Evolutionary conservation across 371 early-diverging fungal species (phyloP).

Genomic region (Fennellomyces sp.): DNA sequence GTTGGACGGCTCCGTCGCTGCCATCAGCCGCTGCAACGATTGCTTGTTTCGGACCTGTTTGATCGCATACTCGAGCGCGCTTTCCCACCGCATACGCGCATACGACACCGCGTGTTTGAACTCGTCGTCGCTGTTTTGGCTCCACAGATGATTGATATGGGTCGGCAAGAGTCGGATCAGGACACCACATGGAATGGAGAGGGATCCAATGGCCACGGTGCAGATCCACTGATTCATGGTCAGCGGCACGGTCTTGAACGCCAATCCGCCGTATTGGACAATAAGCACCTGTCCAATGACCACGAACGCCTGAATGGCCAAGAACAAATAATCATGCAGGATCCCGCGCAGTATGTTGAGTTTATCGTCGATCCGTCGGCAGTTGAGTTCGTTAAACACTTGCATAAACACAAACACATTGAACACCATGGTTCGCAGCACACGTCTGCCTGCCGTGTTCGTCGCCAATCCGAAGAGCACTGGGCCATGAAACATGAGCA

Average conservation of each 20-base stretch:
- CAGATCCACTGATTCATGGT: slow-evolving; percentile 73
- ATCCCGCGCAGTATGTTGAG: slow-evolving; percentile 82
- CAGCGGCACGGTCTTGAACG: slow-evolving; percentile 77
- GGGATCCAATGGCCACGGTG: slow-evolving; percentile 68
- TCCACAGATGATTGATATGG: slow-evolving; percentile 29
- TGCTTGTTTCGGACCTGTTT: slow-evolving; percentile 2
- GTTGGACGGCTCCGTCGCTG: slow-evolving; percentile 3
- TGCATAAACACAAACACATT: slow-evolving; percentile 76
- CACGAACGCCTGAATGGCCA: slow-evolving; percentile 66
- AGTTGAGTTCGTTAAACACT: slow-evolving; percentile 77
- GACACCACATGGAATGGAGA: slow-evolving; percentile 80
- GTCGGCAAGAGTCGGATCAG: slow-evolving; percentile 68
- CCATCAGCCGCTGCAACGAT: background rate
- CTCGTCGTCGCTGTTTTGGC: slow-evolving; percentile 46
- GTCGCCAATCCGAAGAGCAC: slow-evolving; percentile 33
- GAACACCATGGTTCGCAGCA: slow-evolving; percentile 65
- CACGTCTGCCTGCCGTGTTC: background rate
- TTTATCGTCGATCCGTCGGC: slow-evolving; percentile 68
- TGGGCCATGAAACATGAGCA: slow-evolving; percentile 25
- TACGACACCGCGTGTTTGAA: slow-evolving; percentile 38
- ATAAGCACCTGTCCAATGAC: slow-evolving; percentile 74
- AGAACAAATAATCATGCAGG: slow-evolving; percentile 69
- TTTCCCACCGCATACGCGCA: slow-evolving; percentile 44
- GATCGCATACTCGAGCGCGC: slow-evolving; percentile 14
- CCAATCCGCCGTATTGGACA: slow-evolving; percentile 82